Base-by-base conservation (phyloP, 2,329 filamentous ascomycete genomes). In the Aureobasidium musti region DNA sequence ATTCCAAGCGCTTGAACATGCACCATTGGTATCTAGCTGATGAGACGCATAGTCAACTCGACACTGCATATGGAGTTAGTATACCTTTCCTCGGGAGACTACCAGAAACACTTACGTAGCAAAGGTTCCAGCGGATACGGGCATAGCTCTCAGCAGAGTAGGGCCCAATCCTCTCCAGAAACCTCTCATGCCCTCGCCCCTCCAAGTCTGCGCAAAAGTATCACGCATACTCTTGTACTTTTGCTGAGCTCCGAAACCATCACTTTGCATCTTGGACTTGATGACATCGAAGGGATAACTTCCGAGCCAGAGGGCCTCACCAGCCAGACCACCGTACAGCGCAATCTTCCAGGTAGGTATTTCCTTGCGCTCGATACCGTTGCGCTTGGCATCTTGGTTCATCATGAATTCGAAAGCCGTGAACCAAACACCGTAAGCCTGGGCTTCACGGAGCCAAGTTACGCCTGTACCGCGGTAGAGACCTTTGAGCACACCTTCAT, bases 191-290 rank as follows among this genome's bases (percentile, higher is more conserved):
- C 95, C 95, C 79, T 96, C 92, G 6, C 80, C 82, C 68, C 84
- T 84, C 82, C 86, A 96, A 1, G 90, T 96, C 83, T 96, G 87
- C 67, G 83, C 85, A 79, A 98, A 96, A 81, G 91, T 96, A 79
- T 96, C 91, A 61, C 89, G 86, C 94, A 97, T 97, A 66, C 82
- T 89, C 77, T 82, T 86, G 80, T 90, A 99, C 76, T 84, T 84
- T 82, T 89, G 87, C 69, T 85, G 80, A 57, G 77, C 78, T 2
- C 91, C 92, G 76, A 97, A 95, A 0, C 91, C 93, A 80, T 99
- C 95, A 67, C 90, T 97, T 85, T 99, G 95, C 94, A 98, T 97
- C 86, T 97, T 98, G 80, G 92, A 97, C 90, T 99, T 99, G 80
- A 99, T 81, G 33, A 99, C 94, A 79, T 99, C 95, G 71, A 99